Conservation (phyloP, 2,329 filamentous ascomycete genomes). For the Fusarium guadeloupense region DNA sequence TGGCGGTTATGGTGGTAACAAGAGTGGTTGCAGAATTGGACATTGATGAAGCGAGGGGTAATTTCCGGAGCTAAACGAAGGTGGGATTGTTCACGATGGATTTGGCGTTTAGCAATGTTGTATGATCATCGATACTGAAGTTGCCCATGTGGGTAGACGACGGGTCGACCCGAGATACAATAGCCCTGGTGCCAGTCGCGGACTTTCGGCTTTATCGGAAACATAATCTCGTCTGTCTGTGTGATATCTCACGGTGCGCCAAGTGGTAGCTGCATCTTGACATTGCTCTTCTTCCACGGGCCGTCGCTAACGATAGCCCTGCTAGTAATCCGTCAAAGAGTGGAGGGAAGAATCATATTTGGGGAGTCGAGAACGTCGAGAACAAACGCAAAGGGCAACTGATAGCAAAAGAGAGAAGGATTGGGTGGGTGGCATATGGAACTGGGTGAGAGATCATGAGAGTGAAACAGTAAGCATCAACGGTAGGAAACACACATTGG, state of each 20-base stretch:
- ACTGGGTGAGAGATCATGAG: slow-evolving; percentile 13
- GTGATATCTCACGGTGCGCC: not conserved
- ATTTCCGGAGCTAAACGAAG: not conserved
- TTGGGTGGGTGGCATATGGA: slow-evolving; percentile 13
- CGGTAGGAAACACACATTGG: not conserved
- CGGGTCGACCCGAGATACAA: slow-evolving; percentile 28
- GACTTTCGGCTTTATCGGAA: not conserved
- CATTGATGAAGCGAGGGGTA: not conserved
- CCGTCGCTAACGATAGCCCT: slow-evolving; percentile 5
- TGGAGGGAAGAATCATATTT: not conserved
- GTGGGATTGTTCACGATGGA: not conserved
- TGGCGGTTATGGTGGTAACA: slow-evolving; percentile 7
- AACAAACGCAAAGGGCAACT: not conserved
- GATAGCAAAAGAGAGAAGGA: slow-evolving; percentile 3
- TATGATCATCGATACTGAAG: not conserved
- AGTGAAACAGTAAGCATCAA: slow-evolving; percentile 8
- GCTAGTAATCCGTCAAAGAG: slow-evolving; percentile 1
- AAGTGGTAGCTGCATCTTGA: not conserved
- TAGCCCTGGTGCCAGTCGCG: slow-evolving; percentile 6
- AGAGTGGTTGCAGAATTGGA: slow-evolving; percentile 3
- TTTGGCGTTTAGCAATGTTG: not conserved
- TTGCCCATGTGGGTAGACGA: slow-evolving; percentile 15
- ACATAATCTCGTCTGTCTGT: not conserved
- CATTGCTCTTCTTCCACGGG: not conserved
- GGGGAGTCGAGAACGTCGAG: slow-evolving; percentile 1